These are phyloP conservation scores for Pulveroboletus sp. DNA, from an alignment of 768 basidiomycete species.

Conservation along the genomic window DNA sequence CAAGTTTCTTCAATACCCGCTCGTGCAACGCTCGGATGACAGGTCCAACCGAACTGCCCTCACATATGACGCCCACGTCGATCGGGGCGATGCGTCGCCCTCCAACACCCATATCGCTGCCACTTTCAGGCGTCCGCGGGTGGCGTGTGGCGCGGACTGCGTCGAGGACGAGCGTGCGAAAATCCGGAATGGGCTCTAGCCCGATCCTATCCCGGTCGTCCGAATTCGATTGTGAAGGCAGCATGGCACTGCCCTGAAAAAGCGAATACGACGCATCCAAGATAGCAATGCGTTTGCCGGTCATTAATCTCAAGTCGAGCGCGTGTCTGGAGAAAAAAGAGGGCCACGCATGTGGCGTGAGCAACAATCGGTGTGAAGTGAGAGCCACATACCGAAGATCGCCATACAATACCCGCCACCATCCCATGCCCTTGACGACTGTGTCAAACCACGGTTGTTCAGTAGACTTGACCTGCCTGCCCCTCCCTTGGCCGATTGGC, in stretches of 20 bases:
- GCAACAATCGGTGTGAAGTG: too few relatives aligned
- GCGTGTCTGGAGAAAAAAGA: slow-evolving; percentile 50
- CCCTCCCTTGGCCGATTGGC: slow-evolving; percentile 2
- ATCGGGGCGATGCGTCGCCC: slow-evolving; percentile 46
- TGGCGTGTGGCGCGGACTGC: slow-evolving; percentile 38
- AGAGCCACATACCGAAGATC: slow-evolving; percentile 48
- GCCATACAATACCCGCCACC: slow-evolving; percentile 73
- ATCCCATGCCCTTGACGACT: slow-evolving; percentile 76
- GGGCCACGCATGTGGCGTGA: too few relatives aligned
- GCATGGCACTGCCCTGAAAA: slow-evolving; percentile 24
- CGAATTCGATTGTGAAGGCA: not conserved
- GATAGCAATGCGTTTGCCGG: slow-evolving; percentile 57
- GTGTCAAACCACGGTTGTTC: slow-evolving; percentile 46
- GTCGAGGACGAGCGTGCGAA: slow-evolving; percentile 45
- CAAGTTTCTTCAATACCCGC: slow-evolving; percentile 35
- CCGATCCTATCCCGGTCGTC: slow-evolving; percentile 25
- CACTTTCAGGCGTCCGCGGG: slow-evolving; percentile 4
- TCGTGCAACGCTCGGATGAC: slow-evolving; percentile 49
- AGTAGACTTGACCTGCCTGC: slow-evolving; percentile 11
- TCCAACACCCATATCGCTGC: slow-evolving; percentile 1
- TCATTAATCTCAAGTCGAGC: slow-evolving; percentile 75
- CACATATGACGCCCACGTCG: slow-evolving; percentile 62
- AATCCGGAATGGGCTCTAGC: slow-evolving; percentile 58
- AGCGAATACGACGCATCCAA: slow-evolving; percentile 70
- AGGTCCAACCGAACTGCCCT: slow-evolving; percentile 40